These are phyloP conservation scores for Candida peoriensis DNA, from an alignment of 805 yeast species.

Conservation along the genomic window DNA sequence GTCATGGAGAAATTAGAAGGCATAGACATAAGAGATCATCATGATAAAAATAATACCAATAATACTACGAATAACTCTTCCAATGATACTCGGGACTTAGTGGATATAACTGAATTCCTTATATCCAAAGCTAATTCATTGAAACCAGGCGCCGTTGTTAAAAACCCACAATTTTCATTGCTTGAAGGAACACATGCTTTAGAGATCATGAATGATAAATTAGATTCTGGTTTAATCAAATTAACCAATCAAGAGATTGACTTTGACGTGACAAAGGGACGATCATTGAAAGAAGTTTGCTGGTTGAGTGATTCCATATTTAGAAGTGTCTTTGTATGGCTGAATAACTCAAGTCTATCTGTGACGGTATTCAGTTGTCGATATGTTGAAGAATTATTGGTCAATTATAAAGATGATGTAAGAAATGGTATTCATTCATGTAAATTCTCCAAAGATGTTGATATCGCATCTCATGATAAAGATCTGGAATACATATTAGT, in stretches of 20 bases:
- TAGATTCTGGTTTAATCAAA: constrained; percentile 73
- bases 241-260: constrained; percentile 38
- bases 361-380: constrained; percentile 74
- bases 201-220: constrained; percentile 63
- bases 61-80: too few relatives aligned
- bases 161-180: constrained; percentile 56
- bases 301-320: constrained; percentile 51
- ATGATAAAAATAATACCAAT: too few relatives aligned
- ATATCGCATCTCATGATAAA: too few relatives aligned
- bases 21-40: background rate
- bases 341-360: constrained; percentile 67
- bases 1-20: background rate
- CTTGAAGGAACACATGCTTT: constrained; percentile 85
- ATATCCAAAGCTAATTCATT: constrained; percentile 35
- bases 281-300: constrained; percentile 36
- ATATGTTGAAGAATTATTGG: constrained; percentile 58
- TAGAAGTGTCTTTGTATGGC: constrained; percentile 63
- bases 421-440: constrained; percentile 9
- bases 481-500: constrained; percentile 25
- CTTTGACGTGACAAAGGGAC: constrained; percentile 40
- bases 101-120: constrained; percentile 59
- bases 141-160: constrained; percentile 51
- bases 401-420: constrained; percentile 30
- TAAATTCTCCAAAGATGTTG: constrained; percentile 3
- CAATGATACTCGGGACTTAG: too few relatives aligned